Evolutionary conservation across 2,329 filamentous ascomycete species (phyloP).

Genomic region (Pseudogymnoascus sp.): DNA sequence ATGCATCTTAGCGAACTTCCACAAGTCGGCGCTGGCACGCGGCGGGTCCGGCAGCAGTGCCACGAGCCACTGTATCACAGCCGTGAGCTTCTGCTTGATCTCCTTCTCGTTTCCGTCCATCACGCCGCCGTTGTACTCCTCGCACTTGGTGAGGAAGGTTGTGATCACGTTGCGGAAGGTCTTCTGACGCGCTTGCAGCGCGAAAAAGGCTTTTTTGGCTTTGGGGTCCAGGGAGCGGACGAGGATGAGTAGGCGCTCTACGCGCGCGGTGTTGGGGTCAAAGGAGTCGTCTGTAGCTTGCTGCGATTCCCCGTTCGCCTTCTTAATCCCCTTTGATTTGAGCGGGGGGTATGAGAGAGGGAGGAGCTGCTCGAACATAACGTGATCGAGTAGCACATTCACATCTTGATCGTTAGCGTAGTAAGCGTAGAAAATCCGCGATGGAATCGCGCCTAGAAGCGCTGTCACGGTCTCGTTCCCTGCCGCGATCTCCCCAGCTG

Average conservation of each 20-base stretch:
- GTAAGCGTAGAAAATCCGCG: constrained; percentile 75
- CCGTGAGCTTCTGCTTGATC: constrained; percentile 60
- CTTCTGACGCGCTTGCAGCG: constrained; percentile 70
- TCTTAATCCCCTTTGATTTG: constrained; percentile 53
- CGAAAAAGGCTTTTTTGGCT: constrained; percentile 81
- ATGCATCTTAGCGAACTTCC: constrained; percentile 84
- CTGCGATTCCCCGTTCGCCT: constrained; percentile 49
- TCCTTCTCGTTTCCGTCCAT: constrained; percentile 62
- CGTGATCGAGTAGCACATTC: constrained; percentile 73
- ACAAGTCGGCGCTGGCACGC: constrained; percentile 66
- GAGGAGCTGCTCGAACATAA: constrained; percentile 80
- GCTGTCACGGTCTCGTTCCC: constrained; percentile 68
- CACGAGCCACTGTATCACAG: constrained; percentile 63
- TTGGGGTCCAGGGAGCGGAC: constrained; percentile 68
- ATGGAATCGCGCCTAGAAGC: constrained; percentile 74
- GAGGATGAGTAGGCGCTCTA: constrained; percentile 75
- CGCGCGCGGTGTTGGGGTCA: constrained; percentile 68
- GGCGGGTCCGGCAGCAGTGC: constrained; percentile 68
- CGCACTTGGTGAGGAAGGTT: constrained; percentile 74
- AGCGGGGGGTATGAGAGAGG: constrained; percentile 78
- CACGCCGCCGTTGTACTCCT: constrained; percentile 82
- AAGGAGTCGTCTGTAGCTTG: constrained; percentile 36
- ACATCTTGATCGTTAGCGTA: constrained; percentile 87
- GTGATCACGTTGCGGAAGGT: constrained; percentile 65
- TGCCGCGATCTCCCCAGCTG: constrained; percentile 73